Evolutionary conservation across 768 basidiomycete genomes (phyloP), one percentile per base, ranked within the genome.

Genomic region (Mycena kentingensis): DNA sequence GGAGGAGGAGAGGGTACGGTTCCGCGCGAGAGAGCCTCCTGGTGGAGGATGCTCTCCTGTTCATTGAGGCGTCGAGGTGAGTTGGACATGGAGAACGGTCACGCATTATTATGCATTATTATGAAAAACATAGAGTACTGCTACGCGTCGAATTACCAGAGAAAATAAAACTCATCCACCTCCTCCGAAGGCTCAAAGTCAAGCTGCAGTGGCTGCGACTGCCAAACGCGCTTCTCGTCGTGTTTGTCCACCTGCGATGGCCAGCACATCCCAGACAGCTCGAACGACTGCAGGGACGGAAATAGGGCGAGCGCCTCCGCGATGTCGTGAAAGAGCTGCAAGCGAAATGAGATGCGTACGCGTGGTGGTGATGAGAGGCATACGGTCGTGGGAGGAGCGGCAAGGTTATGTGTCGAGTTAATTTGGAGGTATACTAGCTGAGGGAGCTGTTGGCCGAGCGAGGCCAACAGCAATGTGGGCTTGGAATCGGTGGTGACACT

Each of bases 191-290:
- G 63, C 31, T 57, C 63, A 45, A 61, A 56, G 44, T 65, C 63
- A 43, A 55, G 60, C 39, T 68, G 65, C 13, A 81, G 68, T 16
- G 81, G 73, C 38, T 77, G 73, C 1, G 81, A 79, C 65, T 79
- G 78, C 83, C 83, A 84, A 5, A 77, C 69, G 26, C 73, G 72
- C 54, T 73, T 77, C 32, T 73, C 65, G 27, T 77, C 71, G 42
- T 73, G 65, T 46, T 70, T 64, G 57, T 75, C 74, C 39, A 69
- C 73, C n/a, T 77, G 75, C 5, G 81, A 83, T 42, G 78, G 76
- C 87, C 88, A 90, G 58, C 85, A 85, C 70, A 90, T 81, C 28
- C 88, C 89, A 41, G 79, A 84, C 25, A 90, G 79, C 64, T 90
- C 88, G 62, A 88, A 88, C 39, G 80, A 79, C 55, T 77, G 71